These are phyloP conservation scores for Tolypocladium pustulatum DNA, from an alignment of 2,329 filamentous ascomycete genomes.

Conservation along the genomic window DNA sequence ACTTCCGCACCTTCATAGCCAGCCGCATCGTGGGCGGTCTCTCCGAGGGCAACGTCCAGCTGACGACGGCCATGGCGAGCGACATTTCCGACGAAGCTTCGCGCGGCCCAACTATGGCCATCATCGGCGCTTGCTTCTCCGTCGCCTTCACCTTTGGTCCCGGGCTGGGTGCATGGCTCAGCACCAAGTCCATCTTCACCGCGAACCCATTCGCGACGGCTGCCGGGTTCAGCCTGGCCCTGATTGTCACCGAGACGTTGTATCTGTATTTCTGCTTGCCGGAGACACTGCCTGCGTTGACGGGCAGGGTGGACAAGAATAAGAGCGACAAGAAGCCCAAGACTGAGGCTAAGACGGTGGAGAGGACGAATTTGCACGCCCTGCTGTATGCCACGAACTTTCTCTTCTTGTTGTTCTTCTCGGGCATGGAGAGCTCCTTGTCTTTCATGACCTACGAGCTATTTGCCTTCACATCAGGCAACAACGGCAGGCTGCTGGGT, in stretches of 20 bases:
- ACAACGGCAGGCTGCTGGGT: constrained; percentile 78
- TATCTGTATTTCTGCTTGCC: constrained; percentile 81
- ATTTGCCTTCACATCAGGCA: constrained; percentile 68
- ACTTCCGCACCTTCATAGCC: constrained; percentile 94
- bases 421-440: constrained; percentile 93
- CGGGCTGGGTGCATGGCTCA: constrained; percentile 78
- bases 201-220: constrained; percentile 92
- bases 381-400: constrained; percentile 82
- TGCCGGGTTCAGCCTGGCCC: constrained; percentile 72
- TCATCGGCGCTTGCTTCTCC: constrained; percentile 93
- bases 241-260: constrained; percentile 78
- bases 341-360: constrained; percentile 15
- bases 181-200: constrained; percentile 64
- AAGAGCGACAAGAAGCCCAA: constrained; percentile 13
- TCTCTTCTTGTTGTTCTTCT: constrained; percentile 90
- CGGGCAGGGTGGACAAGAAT: constrained; percentile 17
- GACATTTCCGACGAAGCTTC: constrained; percentile 84
- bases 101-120: constrained; percentile 85
- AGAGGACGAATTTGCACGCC: constrained; percentile 70
- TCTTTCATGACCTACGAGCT: constrained; percentile 97
- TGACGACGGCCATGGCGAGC: constrained; percentile 91
- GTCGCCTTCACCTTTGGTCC: constrained; percentile 96
- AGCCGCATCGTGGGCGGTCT: constrained; percentile 85
- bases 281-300: constrained; percentile 65
- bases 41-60: constrained; percentile 93